phyloP scores from a whole-genome alignment of 306 rosid genomes.

The Canavalia ensiformis region DNA sequence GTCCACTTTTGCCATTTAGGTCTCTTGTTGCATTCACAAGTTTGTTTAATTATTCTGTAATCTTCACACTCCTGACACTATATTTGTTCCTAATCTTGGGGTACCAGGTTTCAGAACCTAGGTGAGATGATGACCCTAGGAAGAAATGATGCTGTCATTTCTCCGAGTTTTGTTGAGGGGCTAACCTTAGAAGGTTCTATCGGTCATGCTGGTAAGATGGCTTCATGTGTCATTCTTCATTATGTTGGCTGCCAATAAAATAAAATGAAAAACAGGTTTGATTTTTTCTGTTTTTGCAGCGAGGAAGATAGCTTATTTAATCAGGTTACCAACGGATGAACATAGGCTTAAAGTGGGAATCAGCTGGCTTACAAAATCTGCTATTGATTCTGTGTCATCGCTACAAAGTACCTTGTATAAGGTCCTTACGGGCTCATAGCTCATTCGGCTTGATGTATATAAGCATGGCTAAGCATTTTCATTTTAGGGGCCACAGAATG shows the following conservation, averaged over 20 bases:
- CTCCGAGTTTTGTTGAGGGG: conserved; percentile 95
- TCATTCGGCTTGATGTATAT: conserved; percentile 24
- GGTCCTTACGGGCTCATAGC: conserved; percentile 69
- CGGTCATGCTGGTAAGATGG: conserved; percentile 83
- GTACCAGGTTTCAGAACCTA: conserved; percentile 83
- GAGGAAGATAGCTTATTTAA: conserved; percentile 92
- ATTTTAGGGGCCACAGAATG: neutral
- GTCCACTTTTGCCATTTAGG: conserved; percentile 97
- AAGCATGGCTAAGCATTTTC: conserved; percentile 32
- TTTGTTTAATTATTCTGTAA: conserved; percentile 2
- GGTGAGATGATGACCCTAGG: conserved; percentile 99
- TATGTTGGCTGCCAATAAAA: neutral
- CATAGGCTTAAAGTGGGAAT: conserved; percentile 92
- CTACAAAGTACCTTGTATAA: conserved; percentile 75
- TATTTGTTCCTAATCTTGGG: conserved; percentile 36
- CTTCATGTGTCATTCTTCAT: neutral
- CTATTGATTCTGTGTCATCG: conserved; percentile 76
- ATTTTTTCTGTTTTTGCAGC: conserved; percentile 65
- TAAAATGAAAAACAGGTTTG: neutral
- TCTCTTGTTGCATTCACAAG: conserved; percentile 52
- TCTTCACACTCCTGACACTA: conserved; percentile 25
- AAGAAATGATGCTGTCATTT: conserved; percentile 85
- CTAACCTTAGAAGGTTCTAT: conserved; percentile 87
- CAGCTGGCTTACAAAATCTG: conserved; percentile 93
- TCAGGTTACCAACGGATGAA: conserved; percentile 92